Evolutionary conservation across 176 grass and related monocot species (phyloP), one percentile per base, ranked within the genome.

Genomic region (Carex parvula): DNA sequence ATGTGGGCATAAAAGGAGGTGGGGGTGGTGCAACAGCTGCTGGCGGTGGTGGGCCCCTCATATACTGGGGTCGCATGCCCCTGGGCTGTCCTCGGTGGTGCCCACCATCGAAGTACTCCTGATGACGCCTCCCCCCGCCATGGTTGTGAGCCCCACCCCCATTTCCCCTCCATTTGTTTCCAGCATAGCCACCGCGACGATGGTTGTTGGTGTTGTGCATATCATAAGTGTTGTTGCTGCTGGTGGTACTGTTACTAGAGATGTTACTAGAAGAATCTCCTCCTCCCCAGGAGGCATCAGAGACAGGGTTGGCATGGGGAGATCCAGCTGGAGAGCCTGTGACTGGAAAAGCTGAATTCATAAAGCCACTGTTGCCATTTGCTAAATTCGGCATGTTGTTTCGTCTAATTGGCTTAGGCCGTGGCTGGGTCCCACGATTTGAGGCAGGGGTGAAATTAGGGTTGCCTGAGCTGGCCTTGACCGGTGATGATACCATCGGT

Each of bases 111-210:
- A 87, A 90, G 52, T 89, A 62, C 3, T 89, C 90, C 17, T 91
- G 83, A 58, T 89, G 90, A 21, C 90, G 92, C 0, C 90, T 79
- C n/a, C 89, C 90, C n/a, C 89, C 90, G n/a, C 74, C 86, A 86
- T 69, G 60, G 69, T 84, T 87, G 71, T 84, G 44, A 13, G n/a
- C 9, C 15, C 26, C 50, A 55, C 63, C 41, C 24, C 86, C 89
- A 52, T 88, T 92, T 39, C 83, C 89, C 84, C 95, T 91, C 85
- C 93, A 87, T 78, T 86, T 98, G 64, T 89, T 89, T 21, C 90
- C 90, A 78, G 60, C 86, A 60, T 88, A 87, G 24, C 81, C 26
- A 8, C 84, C 85, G 64, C 91, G 87, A n/a, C 91, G 85, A 79
- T 81, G 60, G 41, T 88, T 81, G 52, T 88, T 81, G 52, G 77